A percentile compares a stretch with the other conserved stretches of the same genome.
These are phyloP conservation scores for Acidiella bohemica DNA, from an alignment of 495 filamentous ascomycete genomes.

Conservation along the genomic window DNA sequence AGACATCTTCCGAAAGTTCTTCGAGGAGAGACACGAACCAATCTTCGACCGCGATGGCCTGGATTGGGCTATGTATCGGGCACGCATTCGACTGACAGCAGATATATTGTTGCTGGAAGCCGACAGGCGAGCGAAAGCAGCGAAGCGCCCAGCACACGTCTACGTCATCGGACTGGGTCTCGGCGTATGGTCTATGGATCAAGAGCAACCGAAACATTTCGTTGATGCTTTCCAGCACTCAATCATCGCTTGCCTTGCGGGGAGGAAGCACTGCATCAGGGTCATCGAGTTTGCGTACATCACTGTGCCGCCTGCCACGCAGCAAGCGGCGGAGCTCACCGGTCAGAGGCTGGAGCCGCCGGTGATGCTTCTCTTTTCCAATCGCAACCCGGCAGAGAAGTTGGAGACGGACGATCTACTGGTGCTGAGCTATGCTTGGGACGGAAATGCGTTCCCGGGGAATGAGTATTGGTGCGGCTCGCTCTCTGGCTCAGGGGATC, in stretches of 20 bases:
- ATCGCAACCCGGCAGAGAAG: conserved; percentile 26
- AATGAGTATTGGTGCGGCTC: conserved; percentile 30
- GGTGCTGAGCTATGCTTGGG: conserved; percentile 31
- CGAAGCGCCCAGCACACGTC: conserved; percentile 22
- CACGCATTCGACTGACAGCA: conserved; percentile 22
- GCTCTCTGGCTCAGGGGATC: conserved; percentile 24
- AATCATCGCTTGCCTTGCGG: too few relatives aligned
- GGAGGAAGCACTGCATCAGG: too few relatives aligned
- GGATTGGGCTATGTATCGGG: conserved; percentile 17
- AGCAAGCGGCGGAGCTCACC: neutral
- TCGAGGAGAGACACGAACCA: too few relatives aligned
- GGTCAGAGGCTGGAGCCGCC: conserved; percentile 12
- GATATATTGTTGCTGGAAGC: conserved; percentile 28
- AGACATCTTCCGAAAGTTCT: conserved; percentile 6
- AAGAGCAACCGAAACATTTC: conserved; percentile 17
- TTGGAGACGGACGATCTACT: conserved; percentile 21
- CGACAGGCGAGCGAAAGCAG: conserved; percentile 17
- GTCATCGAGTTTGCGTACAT: conserved; percentile 17
- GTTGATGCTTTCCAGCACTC: conserved; percentile 23
- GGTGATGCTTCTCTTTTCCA: conserved; percentile 23
- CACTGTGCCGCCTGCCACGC: neutral
- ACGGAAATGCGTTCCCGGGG: conserved; percentile 30
- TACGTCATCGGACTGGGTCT: conserved; percentile 31
- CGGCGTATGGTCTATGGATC: conserved; percentile 23
- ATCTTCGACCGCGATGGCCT: too few relatives aligned